Base-by-base conservation (phyloP, 2,329 filamentous ascomycete genomes). In the Akanthomyces muscarius region DNA sequence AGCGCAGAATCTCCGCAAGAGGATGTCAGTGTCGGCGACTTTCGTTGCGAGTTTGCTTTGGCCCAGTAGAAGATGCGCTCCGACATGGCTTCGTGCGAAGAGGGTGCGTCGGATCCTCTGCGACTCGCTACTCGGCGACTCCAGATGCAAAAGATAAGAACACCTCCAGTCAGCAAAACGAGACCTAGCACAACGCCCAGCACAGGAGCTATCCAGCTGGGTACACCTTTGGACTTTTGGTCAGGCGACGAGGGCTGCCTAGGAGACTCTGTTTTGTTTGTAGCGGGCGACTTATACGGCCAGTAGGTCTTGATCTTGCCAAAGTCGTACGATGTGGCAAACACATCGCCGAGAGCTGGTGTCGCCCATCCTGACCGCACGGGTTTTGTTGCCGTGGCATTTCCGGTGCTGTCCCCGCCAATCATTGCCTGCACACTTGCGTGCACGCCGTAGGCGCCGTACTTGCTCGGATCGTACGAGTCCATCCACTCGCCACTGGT, bases 371-470 rank as follows among this genome's bases (percentile, higher is more conserved):
- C 80, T 0, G 81, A 82, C 18, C 85, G 82, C 5, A 80, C 77
- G 1, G 90, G 91, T 0, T 80, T 78, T 0, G 85, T 90, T 48
- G 85, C 76, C 0, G 88, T 93, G n/a, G 91, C 91, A 14, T 86
- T 85, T 7, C 91, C 91, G 0, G 76, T 78, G 7, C 78, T 80
- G 63, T 81, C 77, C 13, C 91, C 91, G 28, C 91, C 91, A 58
- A 95, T 89, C 65, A 85, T 82, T 0, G 78, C 77, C 61, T 84
- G 80, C 4, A 95, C 83, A 21, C 80, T 78, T 18, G 82, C 76
- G 0, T 90, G 91, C 1, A 95, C 89, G 2, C 80, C 78, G 71
- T 96, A 96, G n/a, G 83, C 75, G 28, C 80, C 80, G 71, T 83
- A 87, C 8, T 79, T 80, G 0, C 82, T 76, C 0, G 90, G 89